Percentiles rank a stretch among this genome's conserved stretches.
Conservation (phyloP, 257 asterid genomes). For the Apocynum venetum region DNA sequence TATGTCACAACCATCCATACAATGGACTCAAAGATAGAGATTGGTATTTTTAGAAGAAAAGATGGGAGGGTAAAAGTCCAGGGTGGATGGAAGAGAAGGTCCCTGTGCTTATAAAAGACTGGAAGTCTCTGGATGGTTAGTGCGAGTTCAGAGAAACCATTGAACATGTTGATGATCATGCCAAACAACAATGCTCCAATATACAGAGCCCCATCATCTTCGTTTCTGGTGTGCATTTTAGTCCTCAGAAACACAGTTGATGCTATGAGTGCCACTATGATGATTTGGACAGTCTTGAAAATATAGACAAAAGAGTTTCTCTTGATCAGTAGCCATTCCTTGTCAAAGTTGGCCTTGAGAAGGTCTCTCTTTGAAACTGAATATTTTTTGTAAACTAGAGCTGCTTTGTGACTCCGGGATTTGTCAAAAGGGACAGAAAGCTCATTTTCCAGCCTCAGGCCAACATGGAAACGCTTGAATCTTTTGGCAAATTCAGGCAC, state of each 20-base stretch:
- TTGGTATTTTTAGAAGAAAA: constrained; percentile 55
- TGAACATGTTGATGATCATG: constrained; percentile 54
- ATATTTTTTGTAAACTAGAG: constrained; percentile 47
- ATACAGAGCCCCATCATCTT: constrained; percentile 42
- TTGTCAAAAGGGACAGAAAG: constrained; percentile 47
- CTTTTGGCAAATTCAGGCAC: constrained; percentile 44
- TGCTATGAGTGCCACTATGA: constrained; percentile 51
- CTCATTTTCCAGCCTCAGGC: constrained; percentile 40
- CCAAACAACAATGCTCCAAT: constrained; percentile 59
- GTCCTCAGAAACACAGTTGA: constrained; percentile 67
- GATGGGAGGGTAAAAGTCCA: constrained; percentile 66
- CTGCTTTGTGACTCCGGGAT: constrained; percentile 43
- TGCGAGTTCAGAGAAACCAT: constrained; percentile 59
- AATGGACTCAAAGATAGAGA: constrained; percentile 50
- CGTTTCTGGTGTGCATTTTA: constrained; percentile 32
- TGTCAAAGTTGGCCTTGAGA: constrained; percentile 52
- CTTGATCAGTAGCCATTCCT: constrained; percentile 70
- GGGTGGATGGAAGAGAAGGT: constrained; percentile 65
- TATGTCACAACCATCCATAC: constrained; percentile 55
- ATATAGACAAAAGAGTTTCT: constrained; percentile 60
- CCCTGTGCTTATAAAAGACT: constrained; percentile 64
- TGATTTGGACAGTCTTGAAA: constrained; percentile 61
- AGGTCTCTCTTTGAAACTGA: constrained; percentile 48
- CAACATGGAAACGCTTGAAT: constrained; percentile 52
- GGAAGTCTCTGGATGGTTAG: constrained; percentile 68